Evolutionary conservation across 2,329 filamentous ascomycete genomes (phyloP).

Genomic region (Periconia digitata): DNA sequence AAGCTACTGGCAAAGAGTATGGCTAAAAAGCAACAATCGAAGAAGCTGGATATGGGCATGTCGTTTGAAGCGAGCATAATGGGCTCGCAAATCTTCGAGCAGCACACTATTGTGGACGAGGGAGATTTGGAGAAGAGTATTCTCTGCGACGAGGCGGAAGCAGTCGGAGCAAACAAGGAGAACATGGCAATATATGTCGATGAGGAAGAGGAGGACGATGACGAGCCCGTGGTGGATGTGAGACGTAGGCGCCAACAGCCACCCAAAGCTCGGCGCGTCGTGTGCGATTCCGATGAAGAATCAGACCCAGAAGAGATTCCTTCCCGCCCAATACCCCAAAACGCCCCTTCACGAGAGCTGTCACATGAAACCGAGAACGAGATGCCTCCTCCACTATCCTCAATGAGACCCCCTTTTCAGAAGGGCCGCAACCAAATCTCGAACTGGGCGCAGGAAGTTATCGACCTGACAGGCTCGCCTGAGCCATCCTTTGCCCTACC

Average conservation of each 20-base stretch:
- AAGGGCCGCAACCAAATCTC: conserved; percentile 32
- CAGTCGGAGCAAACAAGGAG: conserved; percentile 8
- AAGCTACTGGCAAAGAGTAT: conserved; percentile 32
- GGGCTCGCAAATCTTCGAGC: conserved; percentile 3
- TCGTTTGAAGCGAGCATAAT: conserved; percentile 4
- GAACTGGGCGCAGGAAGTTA: conserved; percentile 35
- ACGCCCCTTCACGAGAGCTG: background rate
- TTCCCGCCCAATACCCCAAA: background rate
- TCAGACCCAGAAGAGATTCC: conserved; percentile 4
- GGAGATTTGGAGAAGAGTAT: conserved; percentile 34
- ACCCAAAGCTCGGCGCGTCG: conserved; percentile 16
- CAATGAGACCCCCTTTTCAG: conserved; percentile 23
- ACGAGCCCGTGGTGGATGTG: conserved; percentile 27
- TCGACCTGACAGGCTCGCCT: conserved; percentile 35
- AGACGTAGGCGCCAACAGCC: conserved; percentile 18
- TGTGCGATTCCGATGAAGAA: conserved; percentile 28
- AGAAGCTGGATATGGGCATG: conserved; percentile 16
- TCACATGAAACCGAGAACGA: conserved; percentile 1
- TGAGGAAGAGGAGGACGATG: conserved; percentile 24
- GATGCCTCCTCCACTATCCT: conserved; percentile 18
- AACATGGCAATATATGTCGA: background rate
- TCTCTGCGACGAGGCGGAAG: conserved; percentile 31
- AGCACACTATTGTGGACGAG: conserved; percentile 14
- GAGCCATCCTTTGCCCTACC: conserved; percentile 23
- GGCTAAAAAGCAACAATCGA: conserved; percentile 19